Base-by-base conservation (phyloP, 2,329 filamentous ascomycete species). In the Periconia digitata region DNA sequence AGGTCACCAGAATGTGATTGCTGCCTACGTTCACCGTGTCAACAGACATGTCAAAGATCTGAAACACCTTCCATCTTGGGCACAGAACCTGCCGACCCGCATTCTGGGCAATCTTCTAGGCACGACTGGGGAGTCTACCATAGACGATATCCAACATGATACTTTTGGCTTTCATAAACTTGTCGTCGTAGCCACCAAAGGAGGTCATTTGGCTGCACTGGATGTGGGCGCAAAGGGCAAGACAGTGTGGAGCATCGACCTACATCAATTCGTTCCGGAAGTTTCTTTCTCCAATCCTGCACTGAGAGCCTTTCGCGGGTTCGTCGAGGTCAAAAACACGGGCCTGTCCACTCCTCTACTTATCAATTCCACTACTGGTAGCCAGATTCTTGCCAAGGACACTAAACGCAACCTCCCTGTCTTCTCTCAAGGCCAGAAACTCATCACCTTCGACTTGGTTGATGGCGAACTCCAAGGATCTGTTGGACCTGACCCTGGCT, bases 141-240 rank as follows among this genome's bases (percentile, higher is more conserved):
- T 72, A 1, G 71, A 75, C 22, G 76, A 77, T 6, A 74, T 86
- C n/a, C 74, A 76, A 16, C 79, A 84, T 15, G 88, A 94, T 61
- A 83, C 79, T 34, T 97, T 97, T 69, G 92, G 92, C 4, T 92
- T 96, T 72, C 86, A 89, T 69, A 95, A 96, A 72, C 76, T 92
- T 24, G 82, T 92, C 6, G 78, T 96, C 48, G 76, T 96, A 43
- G 91, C 87, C 6, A 96, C 92, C 2, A 80, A 83, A 46, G 85
- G 85, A 47, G 92, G 92, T 13, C 85, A 88, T 55, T 74, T 97
- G 16, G 87, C 92, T 56, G 90, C 86, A 3, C 76, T 99, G 17
- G 86, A 96, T 69, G 84, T 86, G 27, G 89, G 85, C 20, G 85
- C 85, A 50, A 79, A 86, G 12, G 91, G 91, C 3, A 79, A 79